These are phyloP conservation scores for Saccharomycopsis sp. DNA, from an alignment of 805 yeast species.

Conservation along the genomic window DNA sequence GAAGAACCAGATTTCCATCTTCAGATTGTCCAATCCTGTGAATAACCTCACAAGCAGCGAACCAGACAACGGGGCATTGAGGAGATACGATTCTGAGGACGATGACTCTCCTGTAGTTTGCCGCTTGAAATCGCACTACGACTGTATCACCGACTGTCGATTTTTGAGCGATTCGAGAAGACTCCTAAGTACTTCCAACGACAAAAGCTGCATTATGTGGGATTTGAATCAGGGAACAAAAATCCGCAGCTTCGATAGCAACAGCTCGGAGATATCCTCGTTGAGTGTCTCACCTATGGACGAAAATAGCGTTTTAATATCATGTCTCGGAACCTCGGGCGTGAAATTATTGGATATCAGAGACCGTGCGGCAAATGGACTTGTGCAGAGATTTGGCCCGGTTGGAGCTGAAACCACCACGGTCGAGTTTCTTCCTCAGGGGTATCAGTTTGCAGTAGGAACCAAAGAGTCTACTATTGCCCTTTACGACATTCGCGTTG, in stretches of 20 bases:
- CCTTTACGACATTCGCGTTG: conserved; percentile 60
- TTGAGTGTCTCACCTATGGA: conserved; percentile 28
- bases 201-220: conserved; percentile 75
- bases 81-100: too few species aligned
- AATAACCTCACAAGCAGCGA: not conserved
- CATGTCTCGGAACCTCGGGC: conserved; percentile 37
- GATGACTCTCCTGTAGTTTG: conserved; percentile 15
- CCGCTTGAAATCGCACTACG: conserved; percentile 70
- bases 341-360: conserved; percentile 63
- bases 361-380: conserved; percentile 29
- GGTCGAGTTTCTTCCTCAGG: conserved; percentile 60
- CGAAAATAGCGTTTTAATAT: conserved; percentile 23
- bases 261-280: conserved; percentile 64
- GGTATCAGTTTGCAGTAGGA: conserved; percentile 65
- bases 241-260: conserved; percentile 52
- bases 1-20: conserved; percentile 71
- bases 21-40: conserved; percentile 32
- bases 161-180: conserved; percentile 48
- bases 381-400: conserved; percentile 45
- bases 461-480: conserved; percentile 71
- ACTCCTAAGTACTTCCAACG: conserved; percentile 48
- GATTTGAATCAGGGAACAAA: conserved; percentile 58
- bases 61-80: not conserved
- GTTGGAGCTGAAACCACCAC: conserved; percentile 60
- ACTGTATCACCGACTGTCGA: conserved; percentile 70